Conservation (phyloP, 257 asterid species). For the Solanum rostratum region DNA sequence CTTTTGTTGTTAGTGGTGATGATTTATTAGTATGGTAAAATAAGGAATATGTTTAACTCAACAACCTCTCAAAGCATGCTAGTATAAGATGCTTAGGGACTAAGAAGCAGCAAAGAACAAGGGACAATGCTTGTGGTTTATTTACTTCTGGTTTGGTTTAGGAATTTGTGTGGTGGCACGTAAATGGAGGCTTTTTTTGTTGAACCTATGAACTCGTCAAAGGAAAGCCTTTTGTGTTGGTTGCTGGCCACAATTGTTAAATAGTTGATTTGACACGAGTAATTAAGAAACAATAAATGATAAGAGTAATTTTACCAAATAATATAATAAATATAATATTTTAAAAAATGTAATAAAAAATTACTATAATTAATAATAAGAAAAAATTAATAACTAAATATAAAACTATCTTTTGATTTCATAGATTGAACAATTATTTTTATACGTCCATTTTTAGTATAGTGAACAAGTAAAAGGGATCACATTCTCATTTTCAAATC, state of each 20-base stretch:
- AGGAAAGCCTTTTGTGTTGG: background rate
- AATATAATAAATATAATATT: too few species aligned
- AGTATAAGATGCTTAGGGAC: background rate
- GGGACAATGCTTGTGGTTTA: background rate
- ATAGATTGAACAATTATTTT: too few species aligned
- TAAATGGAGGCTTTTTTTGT: background rate
- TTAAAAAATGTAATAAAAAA: too few species aligned
- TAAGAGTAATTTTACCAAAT: too few species aligned
- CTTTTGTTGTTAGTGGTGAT: background rate
- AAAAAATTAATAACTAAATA: too few species aligned
- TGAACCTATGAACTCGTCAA: background rate
- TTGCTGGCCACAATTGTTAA: background rate
- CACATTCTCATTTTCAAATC: too few species aligned
- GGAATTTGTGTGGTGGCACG: background rate
- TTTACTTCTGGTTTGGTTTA: background rate
- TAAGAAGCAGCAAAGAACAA: background rate
- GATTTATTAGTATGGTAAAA: background rate
- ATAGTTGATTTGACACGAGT: too few species aligned
- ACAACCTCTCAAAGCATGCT: background rate
- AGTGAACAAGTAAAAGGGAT: too few species aligned
- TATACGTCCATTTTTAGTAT: too few species aligned
- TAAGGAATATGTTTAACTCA: background rate
- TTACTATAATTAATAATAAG: too few species aligned
- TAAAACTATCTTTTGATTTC: too few species aligned
- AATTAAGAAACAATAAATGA: too few species aligned